Percentiles rank a stretch among this genome's conserved stretches.
phyloP scores from a whole-genome alignment of 306 rosid genomes.

The Ochetophila trinervis region DNA sequence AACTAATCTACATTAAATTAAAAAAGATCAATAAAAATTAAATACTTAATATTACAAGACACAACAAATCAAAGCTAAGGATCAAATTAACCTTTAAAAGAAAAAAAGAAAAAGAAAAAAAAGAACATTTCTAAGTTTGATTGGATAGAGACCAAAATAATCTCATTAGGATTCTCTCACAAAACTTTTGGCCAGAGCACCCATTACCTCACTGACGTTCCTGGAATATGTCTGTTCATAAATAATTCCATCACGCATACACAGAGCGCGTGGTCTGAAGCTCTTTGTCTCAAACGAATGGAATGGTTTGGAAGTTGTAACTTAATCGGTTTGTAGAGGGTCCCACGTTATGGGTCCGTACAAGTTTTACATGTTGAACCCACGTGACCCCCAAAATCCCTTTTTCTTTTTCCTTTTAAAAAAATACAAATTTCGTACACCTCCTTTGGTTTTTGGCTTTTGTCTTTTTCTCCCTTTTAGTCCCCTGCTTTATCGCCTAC shows the following conservation, averaged over 20 bases:
- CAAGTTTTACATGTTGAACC: conserved; percentile 7
- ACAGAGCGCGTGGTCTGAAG: conserved; percentile 5
- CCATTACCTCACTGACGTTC: conserved; percentile 11
- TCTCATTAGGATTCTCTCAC: neutral
- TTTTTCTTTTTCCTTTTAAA: neutral
- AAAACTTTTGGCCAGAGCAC: neutral
- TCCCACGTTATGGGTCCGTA: conserved; percentile 24
- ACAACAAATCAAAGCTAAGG: too few relatives aligned
- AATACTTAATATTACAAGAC: too few relatives aligned
- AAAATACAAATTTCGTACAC: neutral
- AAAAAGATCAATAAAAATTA: too few relatives aligned
- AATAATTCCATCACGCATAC: neutral
- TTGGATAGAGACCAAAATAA: too few relatives aligned
- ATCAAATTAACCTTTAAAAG: too few relatives aligned
- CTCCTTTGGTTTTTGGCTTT: too few relatives aligned
- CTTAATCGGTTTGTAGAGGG: conserved; percentile 5
- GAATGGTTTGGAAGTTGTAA: neutral
- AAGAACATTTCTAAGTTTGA: too few relatives aligned
- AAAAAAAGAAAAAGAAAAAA: too few relatives aligned
- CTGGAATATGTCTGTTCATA: conserved; percentile 8
- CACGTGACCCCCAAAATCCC: conserved; percentile 25
- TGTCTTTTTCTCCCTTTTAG: too few relatives aligned
- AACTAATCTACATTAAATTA: too few relatives aligned
- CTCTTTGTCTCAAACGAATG: conserved; percentile 4
- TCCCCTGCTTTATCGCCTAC: too few relatives aligned